Conservation (phyloP, 108 stramenopile species). For the Discostella pseudostelligera region DNA sequence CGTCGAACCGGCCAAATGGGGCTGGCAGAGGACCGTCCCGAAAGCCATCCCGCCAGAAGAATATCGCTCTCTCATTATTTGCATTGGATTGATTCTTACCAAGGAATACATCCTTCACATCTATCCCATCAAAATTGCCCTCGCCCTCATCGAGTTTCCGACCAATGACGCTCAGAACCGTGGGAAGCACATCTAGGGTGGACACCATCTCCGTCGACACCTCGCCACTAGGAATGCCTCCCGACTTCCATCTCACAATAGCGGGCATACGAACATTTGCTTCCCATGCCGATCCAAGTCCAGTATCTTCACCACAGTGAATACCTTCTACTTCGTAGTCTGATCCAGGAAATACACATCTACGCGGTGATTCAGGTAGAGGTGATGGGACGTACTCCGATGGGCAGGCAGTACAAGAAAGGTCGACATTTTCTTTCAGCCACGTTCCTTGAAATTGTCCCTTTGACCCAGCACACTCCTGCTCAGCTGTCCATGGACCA, state of each 20-base stretch:
- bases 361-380: conserved; percentile 19
- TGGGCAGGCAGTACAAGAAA: conserved; percentile 60
- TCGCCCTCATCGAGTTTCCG: conserved; percentile 7
- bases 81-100: conserved; percentile 4
- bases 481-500: conserved; percentile 70
- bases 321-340: conserved; percentile 49
- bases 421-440: conserved; percentile 29
- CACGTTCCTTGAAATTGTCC: conserved; percentile 54
- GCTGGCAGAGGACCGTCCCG: conserved; percentile 51
- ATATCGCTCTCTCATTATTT: conserved; percentile 34
- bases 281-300: conserved; percentile 72
- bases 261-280: conserved; percentile 71
- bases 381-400: conserved; percentile 52
- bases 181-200: conserved; percentile 67
- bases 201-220: conserved; percentile 45
- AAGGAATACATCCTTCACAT: conserved; percentile 32
- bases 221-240: conserved; percentile 19
- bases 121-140: conserved; percentile 57
- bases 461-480: conserved; percentile 55
- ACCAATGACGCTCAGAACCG: conserved; percentile 45
- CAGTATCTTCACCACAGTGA: conserved; percentile 61
- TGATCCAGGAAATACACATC: conserved; percentile 41
- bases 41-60: conserved; percentile 73
- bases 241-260: conserved; percentile 47
- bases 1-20: conserved; percentile 65